Percentiles rank a stretch among this genome's conserved stretches.
phyloP scores from a whole-genome alignment of 148 eudicot genomes.

The Arctostaphylos glauca region DNA sequence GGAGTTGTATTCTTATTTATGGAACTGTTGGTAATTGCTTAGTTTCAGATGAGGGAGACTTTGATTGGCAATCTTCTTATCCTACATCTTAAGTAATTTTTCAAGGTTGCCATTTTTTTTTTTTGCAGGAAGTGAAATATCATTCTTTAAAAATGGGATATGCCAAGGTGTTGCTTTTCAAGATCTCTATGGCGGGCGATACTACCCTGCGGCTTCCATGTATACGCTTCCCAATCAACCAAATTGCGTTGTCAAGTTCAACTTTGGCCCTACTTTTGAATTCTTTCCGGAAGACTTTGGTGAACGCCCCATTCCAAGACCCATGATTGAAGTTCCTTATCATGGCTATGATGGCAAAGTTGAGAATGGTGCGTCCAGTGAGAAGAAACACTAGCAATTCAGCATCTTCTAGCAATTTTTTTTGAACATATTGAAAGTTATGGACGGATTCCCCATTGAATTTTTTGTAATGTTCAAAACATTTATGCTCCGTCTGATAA shows the following conservation, averaged over 20 bases:
- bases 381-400: conserved; percentile 45
- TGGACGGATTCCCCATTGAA: neutral
- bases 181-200: conserved; percentile 82
- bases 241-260: conserved; percentile 81
- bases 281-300: conserved; percentile 71
- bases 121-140: conserved; percentile 90
- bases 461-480: conserved; percentile 15
- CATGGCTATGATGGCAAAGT: conserved; percentile 62
- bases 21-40: neutral
- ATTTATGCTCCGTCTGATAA: conserved; percentile 8
- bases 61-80: neutral
- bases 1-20: neutral
- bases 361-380: conserved; percentile 80
- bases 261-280: conserved; percentile 95
- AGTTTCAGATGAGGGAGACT: neutral
- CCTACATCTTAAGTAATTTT: neutral
- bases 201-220: conserved; percentile 98
- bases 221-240: conserved; percentile 97
- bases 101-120: conserved; percentile 4
- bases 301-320: conserved; percentile 71
- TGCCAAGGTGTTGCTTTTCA: conserved; percentile 89
- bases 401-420: conserved; percentile 13
- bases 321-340: conserved; percentile 96
- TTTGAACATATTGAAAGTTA: conserved; percentile 1
- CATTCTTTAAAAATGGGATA: conserved; percentile 81